These are phyloP conservation scores for Phytopythium delawarense DNA, from an alignment of 352 stramenopile species.

Conservation along the genomic window DNA sequence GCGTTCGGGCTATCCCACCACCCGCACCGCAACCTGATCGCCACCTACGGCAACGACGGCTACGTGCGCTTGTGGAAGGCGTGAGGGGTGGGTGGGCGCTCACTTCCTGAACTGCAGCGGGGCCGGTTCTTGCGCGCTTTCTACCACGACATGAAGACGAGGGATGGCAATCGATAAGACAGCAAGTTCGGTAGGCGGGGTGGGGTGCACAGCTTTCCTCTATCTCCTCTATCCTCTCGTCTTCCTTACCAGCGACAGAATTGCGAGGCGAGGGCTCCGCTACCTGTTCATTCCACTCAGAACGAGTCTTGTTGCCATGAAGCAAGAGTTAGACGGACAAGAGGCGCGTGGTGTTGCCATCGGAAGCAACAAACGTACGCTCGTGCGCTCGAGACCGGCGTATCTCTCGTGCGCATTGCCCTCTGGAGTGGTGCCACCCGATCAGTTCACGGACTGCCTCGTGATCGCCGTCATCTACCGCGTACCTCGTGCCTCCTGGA, in stretches of 20 bases:
- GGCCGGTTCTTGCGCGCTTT: conserved; percentile 25
- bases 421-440: not conserved
- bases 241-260: not conserved
- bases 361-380: not conserved
- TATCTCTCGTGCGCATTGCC: not conserved
- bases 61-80: conserved; percentile 83
- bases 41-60: conserved; percentile 84
- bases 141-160: conserved; percentile 1
- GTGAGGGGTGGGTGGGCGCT: conserved; percentile 18
- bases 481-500: conserved; percentile 38
- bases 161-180: not conserved
- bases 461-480: not conserved
- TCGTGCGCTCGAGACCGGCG: not conserved
- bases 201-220: not conserved
- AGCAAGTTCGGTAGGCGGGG: not conserved
- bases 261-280: not conserved
- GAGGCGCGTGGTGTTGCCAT: too few relatives aligned
- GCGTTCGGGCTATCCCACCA: conserved; percentile 83
- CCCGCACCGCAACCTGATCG: conserved; percentile 86
- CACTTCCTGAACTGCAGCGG: conserved; percentile 46
- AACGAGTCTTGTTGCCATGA: not conserved
- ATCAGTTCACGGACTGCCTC: not conserved
- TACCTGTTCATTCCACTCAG: not conserved
- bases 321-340: not conserved
- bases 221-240: not conserved